These are phyloP conservation scores for Mycena galopus DNA, from an alignment of 768 basidiomycete genomes.

Conservation along the genomic window DNA sequence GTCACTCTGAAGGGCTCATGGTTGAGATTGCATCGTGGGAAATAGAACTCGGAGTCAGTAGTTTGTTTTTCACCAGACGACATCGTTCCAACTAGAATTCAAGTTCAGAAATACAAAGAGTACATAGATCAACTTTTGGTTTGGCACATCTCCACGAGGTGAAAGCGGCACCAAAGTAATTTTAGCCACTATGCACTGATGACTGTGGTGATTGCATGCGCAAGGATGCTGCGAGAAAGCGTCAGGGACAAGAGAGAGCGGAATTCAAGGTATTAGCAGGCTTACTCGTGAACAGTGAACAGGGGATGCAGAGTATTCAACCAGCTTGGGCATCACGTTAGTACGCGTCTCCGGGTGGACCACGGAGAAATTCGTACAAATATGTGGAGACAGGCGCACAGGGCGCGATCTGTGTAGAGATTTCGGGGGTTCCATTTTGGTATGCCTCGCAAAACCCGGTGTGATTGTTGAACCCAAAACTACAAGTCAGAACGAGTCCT, in stretches of 20 bases:
- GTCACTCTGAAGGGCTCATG: too few species aligned
- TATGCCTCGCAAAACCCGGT: conserved; percentile 74
- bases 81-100: too few species aligned
- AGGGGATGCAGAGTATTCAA: conserved; percentile 71
- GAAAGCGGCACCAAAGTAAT: too few species aligned
- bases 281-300: conserved; percentile 72
- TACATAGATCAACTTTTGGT: too few species aligned
- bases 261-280: not conserved
- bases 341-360: not conserved
- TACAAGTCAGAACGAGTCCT: not conserved
- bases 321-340: conserved; percentile 56
- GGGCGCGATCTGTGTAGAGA: conserved; percentile 65
- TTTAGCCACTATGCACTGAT: conserved; percentile 49
- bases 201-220: conserved; percentile 63
- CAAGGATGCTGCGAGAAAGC: conserved; percentile 54
- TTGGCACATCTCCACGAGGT: too few species aligned
- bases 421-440: conserved; percentile 65
- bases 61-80: too few species aligned
- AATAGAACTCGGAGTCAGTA: too few species aligned
- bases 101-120: too few species aligned
- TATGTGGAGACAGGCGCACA: conserved; percentile 76
- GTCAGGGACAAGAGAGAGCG: not conserved
- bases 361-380: conserved; percentile 54
- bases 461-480: conserved; percentile 67
- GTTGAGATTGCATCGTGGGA: too few species aligned